Evolutionary conservation across 495 filamentous ascomycete genomes (phyloP).

Genomic region (Parachaetomium inaequale): DNA sequence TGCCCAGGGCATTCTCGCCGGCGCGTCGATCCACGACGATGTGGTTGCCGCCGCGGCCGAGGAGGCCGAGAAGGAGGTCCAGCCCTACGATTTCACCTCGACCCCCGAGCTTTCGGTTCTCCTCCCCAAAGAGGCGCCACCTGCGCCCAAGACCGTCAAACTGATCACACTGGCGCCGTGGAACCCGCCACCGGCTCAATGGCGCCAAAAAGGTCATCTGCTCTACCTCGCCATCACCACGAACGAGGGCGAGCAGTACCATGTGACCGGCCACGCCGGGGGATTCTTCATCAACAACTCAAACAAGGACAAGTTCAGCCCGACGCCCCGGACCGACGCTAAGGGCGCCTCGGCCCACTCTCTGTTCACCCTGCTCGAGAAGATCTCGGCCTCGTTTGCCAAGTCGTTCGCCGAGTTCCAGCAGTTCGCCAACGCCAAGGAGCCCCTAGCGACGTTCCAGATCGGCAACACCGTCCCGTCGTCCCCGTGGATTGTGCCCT

Average conservation of each 20-base stretch:
- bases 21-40: constrained; percentile 79
- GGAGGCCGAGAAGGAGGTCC: constrained; percentile 50
- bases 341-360: constrained; percentile 73
- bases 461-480: constrained; percentile 90
- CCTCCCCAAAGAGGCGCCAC: constrained; percentile 58
- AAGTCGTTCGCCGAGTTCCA: constrained; percentile 69
- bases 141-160: constrained; percentile 84
- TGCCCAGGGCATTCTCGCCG: constrained; percentile 83
- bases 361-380: constrained; percentile 70
- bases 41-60: constrained; percentile 53
- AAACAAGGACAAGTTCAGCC: constrained; percentile 87
- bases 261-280: constrained; percentile 87
- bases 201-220: constrained; percentile 87
- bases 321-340: constrained; percentile 65
- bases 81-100: constrained; percentile 72
- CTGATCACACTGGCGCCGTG: constrained; percentile 82
- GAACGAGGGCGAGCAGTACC: constrained; percentile 86
- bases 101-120: constrained; percentile 64
- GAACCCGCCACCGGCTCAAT: constrained; percentile 92
- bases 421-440: constrained; percentile 74
- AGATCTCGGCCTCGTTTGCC: constrained; percentile 79
- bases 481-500: constrained; percentile 85
- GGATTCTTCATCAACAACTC: constrained; percentile 97
- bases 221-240: constrained; percentile 86
- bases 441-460: constrained; percentile 88